Evolutionary conservation across 2,329 filamentous ascomycete species (phyloP), one percentile per base, ranked within the genome.

Genomic region (Apiospora kogelbergensis): DNA sequence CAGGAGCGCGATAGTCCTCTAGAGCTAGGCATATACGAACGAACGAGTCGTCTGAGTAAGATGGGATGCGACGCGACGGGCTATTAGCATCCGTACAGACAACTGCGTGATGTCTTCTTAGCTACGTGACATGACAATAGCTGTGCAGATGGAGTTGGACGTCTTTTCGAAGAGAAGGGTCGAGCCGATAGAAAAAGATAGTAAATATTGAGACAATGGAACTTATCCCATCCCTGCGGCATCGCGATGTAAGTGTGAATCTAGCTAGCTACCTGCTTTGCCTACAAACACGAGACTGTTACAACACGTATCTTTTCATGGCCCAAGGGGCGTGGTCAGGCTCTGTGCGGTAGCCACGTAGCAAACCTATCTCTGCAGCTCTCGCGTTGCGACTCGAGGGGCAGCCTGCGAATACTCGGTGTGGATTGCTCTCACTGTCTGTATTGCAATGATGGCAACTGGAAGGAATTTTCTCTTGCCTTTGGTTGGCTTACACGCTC

Each of bases 401-500:
- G 53, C 13, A 11, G 26, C 17, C 30, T n/a, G 11, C 30, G 30
- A 37, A 11, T 30, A 37, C 7, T n/a, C 3, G 30, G n/a, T 13
- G 53, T 26, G 30, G 30, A 60, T 37, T n/a, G 26, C 48, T 57
- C 26, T 33, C 48, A 10, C 30, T 9, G n/a, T n/a, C 22, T 9
- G 13, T 17, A 20, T 33, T 57, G 48, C 15, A 53, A 24, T 15
- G 11, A 42, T 42, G 7, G 46, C 22, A 10, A 48, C 17, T 30
- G 30, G 26, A 57, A 57, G 48, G 48, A 30, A 33, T 33, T 60
- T 37, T 17, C 10, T 22, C 5, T 53, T 53, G n/a, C 15, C 26
- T 60, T 60, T 60, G 53, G 53, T 60, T 60, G 53, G 53, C 53
- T 60, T 60, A 60, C 30, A 60, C 53, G 53, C 6, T 37, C 15